Percentiles rank a stretch among this genome's conserved stretches.
phyloP scores from a whole-genome alignment of 441 rosid species.

The Rhodomyrtus psidioides region DNA sequence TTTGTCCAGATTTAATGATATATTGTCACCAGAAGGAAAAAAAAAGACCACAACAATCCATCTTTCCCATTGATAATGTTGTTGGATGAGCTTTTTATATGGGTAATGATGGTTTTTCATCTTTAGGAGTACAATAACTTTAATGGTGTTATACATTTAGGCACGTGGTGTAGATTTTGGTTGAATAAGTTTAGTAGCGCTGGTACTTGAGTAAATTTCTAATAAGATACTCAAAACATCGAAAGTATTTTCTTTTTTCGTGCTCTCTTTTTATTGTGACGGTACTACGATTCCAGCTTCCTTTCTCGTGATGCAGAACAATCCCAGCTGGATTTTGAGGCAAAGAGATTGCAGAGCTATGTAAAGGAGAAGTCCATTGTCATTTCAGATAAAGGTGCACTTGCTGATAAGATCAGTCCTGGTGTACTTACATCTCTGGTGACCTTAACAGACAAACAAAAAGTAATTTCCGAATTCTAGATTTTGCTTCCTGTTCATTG shows the following conservation, averaged over 20 bases:
- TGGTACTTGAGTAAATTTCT: background rate
- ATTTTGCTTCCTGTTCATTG: background rate
- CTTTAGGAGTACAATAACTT: background rate
- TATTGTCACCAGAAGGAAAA: background rate
- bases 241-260: background rate
- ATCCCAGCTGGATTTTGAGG: constrained; percentile 44
- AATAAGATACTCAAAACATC: background rate
- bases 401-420: constrained; percentile 67
- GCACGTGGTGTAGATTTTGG: background rate
- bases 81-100: background rate
- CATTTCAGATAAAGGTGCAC: constrained; percentile 63
- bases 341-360: constrained; percentile 63
- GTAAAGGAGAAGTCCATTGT: constrained; percentile 58
- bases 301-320: constrained; percentile 37
- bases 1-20: background rate
- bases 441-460: constrained; percentile 44
- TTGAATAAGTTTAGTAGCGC: background rate
- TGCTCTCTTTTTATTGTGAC: background rate
- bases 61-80: background rate
- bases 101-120: background rate
- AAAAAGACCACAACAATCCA: background rate
- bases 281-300: background rate
- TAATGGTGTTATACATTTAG: background rate
- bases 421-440: constrained; percentile 60
- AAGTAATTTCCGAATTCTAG: constrained; percentile 17